Evolutionary conservation across 192 early-diverging fungal genomes (phyloP), one percentile per base, ranked within the genome.

Genomic region (Coemansia sp.): DNA sequence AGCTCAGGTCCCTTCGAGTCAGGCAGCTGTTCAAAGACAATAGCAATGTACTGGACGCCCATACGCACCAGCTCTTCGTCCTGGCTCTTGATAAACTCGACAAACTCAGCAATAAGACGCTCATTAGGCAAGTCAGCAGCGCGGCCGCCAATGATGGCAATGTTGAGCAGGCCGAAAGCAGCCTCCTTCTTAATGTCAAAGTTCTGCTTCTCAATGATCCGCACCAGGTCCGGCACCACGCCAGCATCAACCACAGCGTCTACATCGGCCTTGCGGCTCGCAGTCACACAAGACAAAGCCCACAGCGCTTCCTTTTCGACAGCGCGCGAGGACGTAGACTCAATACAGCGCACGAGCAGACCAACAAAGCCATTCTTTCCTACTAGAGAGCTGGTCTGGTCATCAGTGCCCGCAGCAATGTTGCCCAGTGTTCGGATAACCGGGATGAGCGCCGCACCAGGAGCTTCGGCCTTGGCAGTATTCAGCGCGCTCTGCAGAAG

Each of bases 141-240:
- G 12, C 72, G 44, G 20, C 47, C 33, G 41, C 67, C 75, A 22
- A 74, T 70, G 33, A 83, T 86, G 16, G 88, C 88, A 34, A 89
- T 85, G 66, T 91, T 89, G 62, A 89, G 79, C 68, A 91, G 53
- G 65, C 90, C 85, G 52, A 85, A 88, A 2, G 88, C 90, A 3
- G 90, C 90, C 76, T 89, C 89, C 73, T 91, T 89, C 55, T 89
- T 86, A 57, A 91, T 87, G 53, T 92, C 91, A 79, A 88, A 92
- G 57, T 84, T 85, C 41, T 86, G 81, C 64, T 81, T 87, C 24
- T 85, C 80, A 20, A 88, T 82, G 57, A 92, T 87, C 16, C 82
- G 71, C 38, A 85, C 82, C 31, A 92, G 68, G 34, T 86, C 76
- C 0, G 88, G 72, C 6, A 90, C 79, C 11, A 84, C 71, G 29